Base-by-base conservation (phyloP, 768 basidiomycete species). In the Amanita pseudoporphyria region DNA sequence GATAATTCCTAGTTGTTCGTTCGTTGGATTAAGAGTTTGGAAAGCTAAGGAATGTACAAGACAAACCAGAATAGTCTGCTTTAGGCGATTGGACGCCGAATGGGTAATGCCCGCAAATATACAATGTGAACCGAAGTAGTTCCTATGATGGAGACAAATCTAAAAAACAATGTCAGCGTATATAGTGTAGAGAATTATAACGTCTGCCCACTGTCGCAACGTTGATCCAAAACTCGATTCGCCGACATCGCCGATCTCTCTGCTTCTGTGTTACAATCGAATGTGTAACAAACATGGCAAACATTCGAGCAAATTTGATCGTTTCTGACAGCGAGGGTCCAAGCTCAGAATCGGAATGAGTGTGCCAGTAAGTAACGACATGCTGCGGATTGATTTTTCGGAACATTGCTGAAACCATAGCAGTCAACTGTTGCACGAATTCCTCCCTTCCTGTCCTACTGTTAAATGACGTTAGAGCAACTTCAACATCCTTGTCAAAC, bases 351-450 rank as follows among this genome's bases (percentile, higher is more conserved):
- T 49, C 47, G n/a, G 47, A 49, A 40, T 49, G 24, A 9, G n/a
- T 40, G 26, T 41, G 58, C 66, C 76, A 67, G 47, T 68, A 62
- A 24, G 60, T 60, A 18, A 78, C 65, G 5, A 67, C 67, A 46
- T 71, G 71, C 37, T 70, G 67, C 1, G 76, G 69, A 42, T 73
- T 66, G 26, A 78, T 65, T 35, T 59, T 53, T 18, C 59, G 54
- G 57, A 70, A 74, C 31, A 65, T 61, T 30, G 61, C 60, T 43
- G 69, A 73, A 6, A 67, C 48, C 16, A 63, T 52, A 14, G 66
- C 45, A 0, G 76, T 77, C 22, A 77, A 24, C 51, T 79, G 76
- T 35, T 66, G 65, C 1, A 72, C 71, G 22, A 81, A 57, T 53
- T 72, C 69, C 36, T 71, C 65, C 18, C 65, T 59, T 1, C 76